phyloP scores from a whole-genome alignment of 2,329 filamentous ascomycete species.

The Colletotrichum euphorbiae region DNA sequence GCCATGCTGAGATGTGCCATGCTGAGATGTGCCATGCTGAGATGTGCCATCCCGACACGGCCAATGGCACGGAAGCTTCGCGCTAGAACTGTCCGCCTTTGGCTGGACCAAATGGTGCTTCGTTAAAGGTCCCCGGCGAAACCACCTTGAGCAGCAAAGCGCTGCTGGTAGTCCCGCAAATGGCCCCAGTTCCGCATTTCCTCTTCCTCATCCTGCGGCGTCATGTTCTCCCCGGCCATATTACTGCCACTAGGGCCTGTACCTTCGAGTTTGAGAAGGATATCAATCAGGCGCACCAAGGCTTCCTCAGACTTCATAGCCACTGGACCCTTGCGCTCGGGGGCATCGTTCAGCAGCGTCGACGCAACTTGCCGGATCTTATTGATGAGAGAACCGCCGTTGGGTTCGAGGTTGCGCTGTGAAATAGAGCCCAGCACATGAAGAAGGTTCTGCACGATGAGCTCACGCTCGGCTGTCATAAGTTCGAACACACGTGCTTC shows the following conservation, averaged over 20 bases:
- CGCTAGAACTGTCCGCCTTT: too few relatives aligned
- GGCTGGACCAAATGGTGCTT: not conserved
- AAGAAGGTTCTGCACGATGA: constrained; percentile 84
- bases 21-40: too few relatives aligned
- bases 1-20: too few relatives aligned
- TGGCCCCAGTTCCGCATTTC: constrained; percentile 84
- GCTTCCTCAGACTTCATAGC: constrained; percentile 75
- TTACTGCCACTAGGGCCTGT: constrained; percentile 54
- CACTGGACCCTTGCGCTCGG: constrained; percentile 63
- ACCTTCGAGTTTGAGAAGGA: constrained; percentile 79
- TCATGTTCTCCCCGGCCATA: constrained; percentile 53
- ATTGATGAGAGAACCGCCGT: constrained; percentile 73
- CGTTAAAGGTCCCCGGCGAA: constrained; percentile 49
- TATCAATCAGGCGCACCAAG: constrained; percentile 77
- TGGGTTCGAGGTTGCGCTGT: constrained; percentile 86
- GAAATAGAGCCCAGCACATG: constrained; percentile 81
- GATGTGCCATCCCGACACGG: too few relatives aligned
- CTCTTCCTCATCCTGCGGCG: constrained; percentile 75
- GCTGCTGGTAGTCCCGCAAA: constrained; percentile 80
- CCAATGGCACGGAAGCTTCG: too few relatives aligned
- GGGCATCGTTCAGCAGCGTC: constrained; percentile 74
- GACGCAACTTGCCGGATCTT: constrained; percentile 89
- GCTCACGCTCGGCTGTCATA: constrained; percentile 81
- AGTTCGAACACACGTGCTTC: constrained; percentile 65
- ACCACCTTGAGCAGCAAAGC: constrained; percentile 75